Percentiles rank a stretch among this genome's conserved stretches.
Conservation (phyloP, 176 grass and related monocot species). For the Eragrostis curvula region DNA sequence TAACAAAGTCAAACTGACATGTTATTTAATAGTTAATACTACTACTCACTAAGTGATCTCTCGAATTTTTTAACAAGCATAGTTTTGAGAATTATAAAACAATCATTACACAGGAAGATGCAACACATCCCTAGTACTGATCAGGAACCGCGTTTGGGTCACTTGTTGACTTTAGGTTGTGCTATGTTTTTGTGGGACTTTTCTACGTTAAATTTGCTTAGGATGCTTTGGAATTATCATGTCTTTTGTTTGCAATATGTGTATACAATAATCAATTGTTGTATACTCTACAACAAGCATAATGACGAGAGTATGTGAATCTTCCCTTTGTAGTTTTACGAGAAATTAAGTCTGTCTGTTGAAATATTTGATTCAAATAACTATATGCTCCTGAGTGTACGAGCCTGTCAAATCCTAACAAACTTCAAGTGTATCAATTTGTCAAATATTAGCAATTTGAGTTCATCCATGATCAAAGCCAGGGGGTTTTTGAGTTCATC, state of each 20-base stretch:
- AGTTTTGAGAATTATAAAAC: neutral
- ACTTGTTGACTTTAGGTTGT: neutral
- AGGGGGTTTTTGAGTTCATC: too few relatives aligned
- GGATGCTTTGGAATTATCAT: neutral
- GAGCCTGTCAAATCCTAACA: neutral
- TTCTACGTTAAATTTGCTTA: neutral
- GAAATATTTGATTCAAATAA: neutral
- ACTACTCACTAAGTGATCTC: neutral
- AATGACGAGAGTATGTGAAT: neutral
- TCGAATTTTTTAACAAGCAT: neutral
- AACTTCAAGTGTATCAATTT: neutral
- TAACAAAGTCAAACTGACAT: neutral
- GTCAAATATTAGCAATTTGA: neutral
- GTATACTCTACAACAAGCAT: neutral
- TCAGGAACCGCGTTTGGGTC: neutral
- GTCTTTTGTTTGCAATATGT: neutral
- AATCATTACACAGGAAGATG: neutral
- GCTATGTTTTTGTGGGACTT: neutral
- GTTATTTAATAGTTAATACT: neutral
- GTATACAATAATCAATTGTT: neutral
- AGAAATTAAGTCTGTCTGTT: neutral
- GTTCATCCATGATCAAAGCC: too few relatives aligned
- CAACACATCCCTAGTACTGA: neutral
- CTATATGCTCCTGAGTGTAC: neutral
- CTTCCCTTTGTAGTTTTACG: neutral